Conservation (phyloP, 176 grass and related monocot species). For the Carex parvula region DNA sequence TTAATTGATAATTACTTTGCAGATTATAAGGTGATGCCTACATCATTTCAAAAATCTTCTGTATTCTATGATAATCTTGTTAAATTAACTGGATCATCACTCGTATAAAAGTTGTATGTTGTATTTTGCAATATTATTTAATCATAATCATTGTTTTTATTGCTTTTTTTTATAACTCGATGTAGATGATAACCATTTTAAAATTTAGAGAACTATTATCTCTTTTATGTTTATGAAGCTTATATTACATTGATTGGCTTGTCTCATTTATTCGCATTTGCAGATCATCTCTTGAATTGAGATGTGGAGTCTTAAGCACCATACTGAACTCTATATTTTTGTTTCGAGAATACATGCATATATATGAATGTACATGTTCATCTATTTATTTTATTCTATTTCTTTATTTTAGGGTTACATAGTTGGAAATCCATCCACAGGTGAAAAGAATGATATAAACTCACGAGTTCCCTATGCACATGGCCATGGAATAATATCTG, state of each 20-base stretch:
- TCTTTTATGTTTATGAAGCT: neutral
- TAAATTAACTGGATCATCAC: neutral
- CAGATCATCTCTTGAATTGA: neutral
- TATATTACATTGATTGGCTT: neutral
- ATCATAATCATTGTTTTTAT: neutral
- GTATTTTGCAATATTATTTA: neutral
- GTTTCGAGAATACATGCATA: neutral
- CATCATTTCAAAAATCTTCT: neutral
- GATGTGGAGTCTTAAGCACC: neutral
- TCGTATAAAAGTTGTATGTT: neutral
- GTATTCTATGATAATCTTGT: neutral
- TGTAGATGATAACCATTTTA: neutral
- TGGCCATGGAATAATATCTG: conserved; percentile 45
- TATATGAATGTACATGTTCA: neutral
- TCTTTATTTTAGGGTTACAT: conserved; percentile 40
- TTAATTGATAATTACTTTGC: neutral
- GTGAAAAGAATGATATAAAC: neutral
- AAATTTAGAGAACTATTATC: neutral
- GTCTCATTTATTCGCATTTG: neutral
- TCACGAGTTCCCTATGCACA: conserved; percentile 44
- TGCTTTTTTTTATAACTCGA: neutral
- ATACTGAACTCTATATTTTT: neutral
- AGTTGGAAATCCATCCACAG: conserved; percentile 37
- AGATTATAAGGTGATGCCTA: neutral
- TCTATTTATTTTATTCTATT: neutral